Evolutionary conservation across 768 basidiomycete genomes (phyloP), one percentile per base, ranked within the genome.

Genomic region (Paxillus involutus): DNA sequence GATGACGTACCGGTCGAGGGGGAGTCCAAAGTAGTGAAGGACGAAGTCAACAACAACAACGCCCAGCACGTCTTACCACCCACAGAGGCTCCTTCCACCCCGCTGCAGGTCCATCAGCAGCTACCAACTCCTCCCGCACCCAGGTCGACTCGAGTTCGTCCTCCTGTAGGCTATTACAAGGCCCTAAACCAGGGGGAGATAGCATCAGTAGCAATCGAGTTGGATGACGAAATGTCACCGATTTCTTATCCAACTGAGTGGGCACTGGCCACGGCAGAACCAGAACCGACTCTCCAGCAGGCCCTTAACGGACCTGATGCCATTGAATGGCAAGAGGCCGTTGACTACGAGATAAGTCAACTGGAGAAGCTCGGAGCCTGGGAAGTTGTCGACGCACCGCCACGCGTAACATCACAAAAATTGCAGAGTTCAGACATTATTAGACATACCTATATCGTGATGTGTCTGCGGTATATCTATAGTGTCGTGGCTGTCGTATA

Each of bases 281-380:
- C n/a, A 1, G 43, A 52, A n/a, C 30, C 51, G 6, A 52, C 13
- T 13, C 42, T 52, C 11, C 24, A 4, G 3, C 30, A 55, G 12
- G 53, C 48, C 0, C 7, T 55, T 2, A 48, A 39, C 12, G 41
- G 48, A 0, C 53, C 53, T 13, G 49, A 55, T 8, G 3, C 41
- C 0, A 7, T 6, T 1, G 40, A 55, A 13, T 55, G 53, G 53
- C 48, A 50, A 33, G 49, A 44, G 8, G 54, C 33, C 6, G 2
- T 55, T 3, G n/a, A 55, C 26, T 51, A 51, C 37, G 62, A 65
- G 39, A 16, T 66, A 6, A 36, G 1, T 12, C 52, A 51, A 13
- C 53, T 65, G 10, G 56, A 62, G 37, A 59, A 56, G 30, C 60
- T 63, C 16, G 56, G 58, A 12, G 69, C 62, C 5, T 73, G 68